Conservation (phyloP, 257 asterid genomes). For the Solanum piurae region DNA sequence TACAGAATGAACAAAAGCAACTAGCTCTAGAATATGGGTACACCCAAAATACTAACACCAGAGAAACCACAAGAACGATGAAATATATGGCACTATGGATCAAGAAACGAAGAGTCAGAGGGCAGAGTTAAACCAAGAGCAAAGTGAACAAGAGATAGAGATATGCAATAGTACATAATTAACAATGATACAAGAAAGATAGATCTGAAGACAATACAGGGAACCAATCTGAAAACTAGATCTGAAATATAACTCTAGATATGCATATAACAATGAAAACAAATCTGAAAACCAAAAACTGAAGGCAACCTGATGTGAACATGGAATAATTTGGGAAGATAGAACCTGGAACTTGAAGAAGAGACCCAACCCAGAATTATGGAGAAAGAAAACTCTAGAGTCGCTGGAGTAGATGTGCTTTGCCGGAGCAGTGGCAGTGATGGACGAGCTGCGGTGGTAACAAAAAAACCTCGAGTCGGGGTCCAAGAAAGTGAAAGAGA, state of each 20-base stretch:
- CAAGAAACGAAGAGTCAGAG: not conserved
- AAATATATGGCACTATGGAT: not conserved
- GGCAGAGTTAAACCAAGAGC: not conserved
- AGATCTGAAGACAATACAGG: not conserved
- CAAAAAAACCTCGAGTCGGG: not conserved
- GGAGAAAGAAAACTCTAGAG: not conserved
- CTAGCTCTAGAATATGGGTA: not conserved
- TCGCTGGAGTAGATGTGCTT: not conserved
- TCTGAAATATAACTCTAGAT: not conserved
- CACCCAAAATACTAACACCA: not conserved
- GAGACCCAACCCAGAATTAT: not conserved
- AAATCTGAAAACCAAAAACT: not conserved
- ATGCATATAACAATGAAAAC: not conserved
- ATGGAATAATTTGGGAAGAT: not conserved
- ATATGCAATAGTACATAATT: not conserved
- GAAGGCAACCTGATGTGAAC: not conserved
- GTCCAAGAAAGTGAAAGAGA: not conserved
- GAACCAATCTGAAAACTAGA: not conserved
- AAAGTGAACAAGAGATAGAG: not conserved
- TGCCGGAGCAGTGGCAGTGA: not conserved
- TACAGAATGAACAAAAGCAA: not conserved
- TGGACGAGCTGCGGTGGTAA: not conserved
- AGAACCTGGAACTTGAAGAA: not conserved
- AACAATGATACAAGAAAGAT: not conserved
- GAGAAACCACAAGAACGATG: not conserved